Conservation (phyloP, 2,329 filamentous ascomycete genomes). For the Teratosphaeria destructans region DNA sequence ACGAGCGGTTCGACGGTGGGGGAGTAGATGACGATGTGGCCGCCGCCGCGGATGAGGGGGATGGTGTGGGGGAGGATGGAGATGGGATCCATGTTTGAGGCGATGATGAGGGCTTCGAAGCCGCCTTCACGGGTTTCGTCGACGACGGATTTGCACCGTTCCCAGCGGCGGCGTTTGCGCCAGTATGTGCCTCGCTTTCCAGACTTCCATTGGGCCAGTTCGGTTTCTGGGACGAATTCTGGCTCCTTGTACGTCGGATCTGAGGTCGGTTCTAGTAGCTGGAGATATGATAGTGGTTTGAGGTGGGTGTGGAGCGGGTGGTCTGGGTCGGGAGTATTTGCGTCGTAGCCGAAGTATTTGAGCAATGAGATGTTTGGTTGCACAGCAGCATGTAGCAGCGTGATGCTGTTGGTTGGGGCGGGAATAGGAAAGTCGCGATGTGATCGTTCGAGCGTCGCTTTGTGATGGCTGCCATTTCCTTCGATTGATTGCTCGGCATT, state of each 20-base stretch:
- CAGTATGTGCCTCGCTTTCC: constrained; percentile 77
- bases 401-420: constrained; percentile 63
- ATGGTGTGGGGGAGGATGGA: constrained; percentile 65
- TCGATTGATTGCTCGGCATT: neutral
- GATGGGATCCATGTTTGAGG: constrained; percentile 69
- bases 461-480: constrained; percentile 2
- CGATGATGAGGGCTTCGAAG: constrained; percentile 74
- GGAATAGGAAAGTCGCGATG: constrained; percentile 48
- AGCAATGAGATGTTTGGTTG: constrained; percentile 82
- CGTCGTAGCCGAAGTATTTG: constrained; percentile 82
- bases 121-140: constrained; percentile 62
- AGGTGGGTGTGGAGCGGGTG: constrained; percentile 79
- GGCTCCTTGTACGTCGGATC: constrained; percentile 69
- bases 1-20: constrained; percentile 70
- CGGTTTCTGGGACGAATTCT: constrained; percentile 46
- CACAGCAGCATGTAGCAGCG: constrained; percentile 67
- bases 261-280: constrained; percentile 65
- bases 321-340: constrained; percentile 47
- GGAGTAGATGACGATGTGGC: constrained; percentile 76
- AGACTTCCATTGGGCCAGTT: constrained; percentile 62
- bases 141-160: constrained; percentile 59
- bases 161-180: constrained; percentile 79
- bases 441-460: neutral
- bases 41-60: constrained; percentile 72
- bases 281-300: constrained; percentile 80